Conservation (phyloP, 192 early-diverging fungal genomes). For the Coemansia sp. region DNA sequence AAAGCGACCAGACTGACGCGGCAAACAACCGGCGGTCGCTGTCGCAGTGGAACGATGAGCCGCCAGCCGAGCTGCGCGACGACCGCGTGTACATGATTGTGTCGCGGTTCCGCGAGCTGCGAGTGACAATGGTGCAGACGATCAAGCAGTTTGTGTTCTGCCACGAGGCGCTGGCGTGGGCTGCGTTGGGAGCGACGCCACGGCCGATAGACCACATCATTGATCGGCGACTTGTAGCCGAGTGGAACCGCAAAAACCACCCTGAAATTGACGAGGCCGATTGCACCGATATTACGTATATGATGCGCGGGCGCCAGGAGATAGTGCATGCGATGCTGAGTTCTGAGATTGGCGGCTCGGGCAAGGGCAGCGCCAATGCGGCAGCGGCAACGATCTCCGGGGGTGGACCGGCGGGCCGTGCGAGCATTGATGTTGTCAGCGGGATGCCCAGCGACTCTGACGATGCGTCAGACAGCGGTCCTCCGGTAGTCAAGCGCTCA, state of each 20-base stretch:
- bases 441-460: background rate
- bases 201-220: conserved; percentile 37
- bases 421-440: conserved; percentile 41
- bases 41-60: conserved; percentile 23
- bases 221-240: conserved; percentile 46
- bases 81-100: conserved; percentile 67
- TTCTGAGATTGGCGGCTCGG: conserved; percentile 22
- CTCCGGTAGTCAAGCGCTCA: conserved; percentile 36
- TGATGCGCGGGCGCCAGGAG: conserved; percentile 47
- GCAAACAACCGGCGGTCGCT: conserved; percentile 26
- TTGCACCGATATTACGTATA: conserved; percentile 30
- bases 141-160: conserved; percentile 79
- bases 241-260: conserved; percentile 48
- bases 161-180: conserved; percentile 74
- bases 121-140: conserved; percentile 83
- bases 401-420: conserved; percentile 12
- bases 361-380: background rate
- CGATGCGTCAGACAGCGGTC: background rate
- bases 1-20: background rate
- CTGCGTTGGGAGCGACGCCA: conserved; percentile 33
- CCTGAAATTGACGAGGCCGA: conserved; percentile 19
- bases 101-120: conserved; percentile 68
- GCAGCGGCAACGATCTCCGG: background rate
- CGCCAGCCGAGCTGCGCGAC: conserved; percentile 30
- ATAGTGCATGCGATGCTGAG: conserved; percentile 42